These are phyloP conservation scores for Lumnitzera littorea DNA, from an alignment of 345 rosid species.

Conservation along the genomic window DNA sequence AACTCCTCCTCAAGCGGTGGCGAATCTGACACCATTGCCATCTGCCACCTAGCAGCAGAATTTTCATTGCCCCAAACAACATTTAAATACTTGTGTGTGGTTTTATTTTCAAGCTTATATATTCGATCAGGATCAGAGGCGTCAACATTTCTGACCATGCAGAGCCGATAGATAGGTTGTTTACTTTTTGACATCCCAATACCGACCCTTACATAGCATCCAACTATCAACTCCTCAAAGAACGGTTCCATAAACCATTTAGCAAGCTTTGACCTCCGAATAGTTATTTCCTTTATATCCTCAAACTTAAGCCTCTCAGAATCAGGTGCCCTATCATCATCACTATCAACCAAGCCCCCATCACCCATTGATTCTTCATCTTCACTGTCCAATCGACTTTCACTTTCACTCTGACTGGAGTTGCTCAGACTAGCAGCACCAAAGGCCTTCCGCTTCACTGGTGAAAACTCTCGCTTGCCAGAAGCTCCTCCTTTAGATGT, in stretches of 20 bases:
- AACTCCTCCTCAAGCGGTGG: constrained; percentile 84
- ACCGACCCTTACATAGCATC: constrained; percentile 94
- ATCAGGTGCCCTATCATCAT: constrained; percentile 66
- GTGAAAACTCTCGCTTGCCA: constrained; percentile 50
- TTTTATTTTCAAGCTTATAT: constrained; percentile 83
- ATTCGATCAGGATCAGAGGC: constrained; percentile 69
- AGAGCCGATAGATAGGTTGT: constrained; percentile 70
- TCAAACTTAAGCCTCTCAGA: constrained; percentile 60
- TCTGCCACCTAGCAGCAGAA: constrained; percentile 99
- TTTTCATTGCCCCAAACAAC: constrained; percentile 83
- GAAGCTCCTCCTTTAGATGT: constrained; percentile 63
- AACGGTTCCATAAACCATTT: constrained; percentile 99
- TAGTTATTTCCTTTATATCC: constrained; percentile 78
- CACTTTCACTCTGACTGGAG: constrained; percentile 87
- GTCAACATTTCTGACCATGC: constrained; percentile 87
- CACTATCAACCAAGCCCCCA: constrained; percentile 87
- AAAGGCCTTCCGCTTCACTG: constrained; percentile 55
- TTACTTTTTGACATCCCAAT: constrained; percentile 76
- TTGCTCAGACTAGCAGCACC: constrained; percentile 60
- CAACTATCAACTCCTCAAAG: constrained; percentile 92
- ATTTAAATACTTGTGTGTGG: constrained; percentile 76
- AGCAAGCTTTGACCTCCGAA: constrained; percentile 82
- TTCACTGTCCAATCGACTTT: constrained; percentile 77
- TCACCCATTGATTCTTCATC: constrained; percentile 83
- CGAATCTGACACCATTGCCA: constrained; percentile 98